A percentile compares a stretch with the other conserved stretches of the same genome.
These are phyloP conservation scores for Chalara sp. DNA, from an alignment of 2,329 filamentous ascomycete species.

Conservation along the genomic window DNA sequence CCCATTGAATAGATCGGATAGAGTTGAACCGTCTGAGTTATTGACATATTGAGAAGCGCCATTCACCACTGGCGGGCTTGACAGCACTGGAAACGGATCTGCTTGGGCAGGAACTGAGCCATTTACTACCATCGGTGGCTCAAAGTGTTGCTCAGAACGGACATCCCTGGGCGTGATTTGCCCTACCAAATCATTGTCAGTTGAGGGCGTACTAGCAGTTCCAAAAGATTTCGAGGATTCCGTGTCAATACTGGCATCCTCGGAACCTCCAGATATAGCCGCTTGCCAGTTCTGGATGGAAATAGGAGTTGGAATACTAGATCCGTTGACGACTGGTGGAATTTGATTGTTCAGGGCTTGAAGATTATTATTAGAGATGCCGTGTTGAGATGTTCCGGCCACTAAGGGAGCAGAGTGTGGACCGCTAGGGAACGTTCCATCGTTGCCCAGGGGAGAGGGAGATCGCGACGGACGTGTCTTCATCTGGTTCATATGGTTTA, in stretches of 20 bases:
- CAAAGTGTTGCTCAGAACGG: constrained; percentile 9
- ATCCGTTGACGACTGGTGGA: constrained; percentile 26
- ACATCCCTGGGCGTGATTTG: constrained; percentile 20
- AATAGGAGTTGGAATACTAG: constrained; percentile 18
- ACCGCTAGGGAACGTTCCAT: constrained; percentile 22
- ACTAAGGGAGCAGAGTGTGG: constrained; percentile 17
- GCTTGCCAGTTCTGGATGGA: constrained; percentile 22
- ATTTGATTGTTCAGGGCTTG: constrained; percentile 20
- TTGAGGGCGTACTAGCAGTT: constrained; percentile 17
- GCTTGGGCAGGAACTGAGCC: constrained; percentile 13
- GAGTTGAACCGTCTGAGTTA: constrained; percentile 11
- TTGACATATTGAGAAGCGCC: constrained; percentile 7
- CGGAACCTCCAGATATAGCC: constrained; percentile 17
- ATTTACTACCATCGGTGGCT: constrained; percentile 21
- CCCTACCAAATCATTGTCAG: constrained; percentile 16
- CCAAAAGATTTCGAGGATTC: constrained; percentile 18
- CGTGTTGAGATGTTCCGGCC: constrained; percentile 16
- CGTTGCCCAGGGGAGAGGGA: constrained; percentile 28
- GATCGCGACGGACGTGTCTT: constrained; percentile 23
- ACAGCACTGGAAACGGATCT: constrained; percentile 2
- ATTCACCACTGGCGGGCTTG: constrained; percentile 6
- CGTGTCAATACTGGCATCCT: constrained; percentile 19
- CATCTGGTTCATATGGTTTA: constrained; percentile 20
- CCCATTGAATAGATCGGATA: constrained; percentile 14
- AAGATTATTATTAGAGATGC: constrained; percentile 20